Base-by-base conservation (phyloP, 352 stramenopile genomes). In the Sclerospora graminicola region DNA sequence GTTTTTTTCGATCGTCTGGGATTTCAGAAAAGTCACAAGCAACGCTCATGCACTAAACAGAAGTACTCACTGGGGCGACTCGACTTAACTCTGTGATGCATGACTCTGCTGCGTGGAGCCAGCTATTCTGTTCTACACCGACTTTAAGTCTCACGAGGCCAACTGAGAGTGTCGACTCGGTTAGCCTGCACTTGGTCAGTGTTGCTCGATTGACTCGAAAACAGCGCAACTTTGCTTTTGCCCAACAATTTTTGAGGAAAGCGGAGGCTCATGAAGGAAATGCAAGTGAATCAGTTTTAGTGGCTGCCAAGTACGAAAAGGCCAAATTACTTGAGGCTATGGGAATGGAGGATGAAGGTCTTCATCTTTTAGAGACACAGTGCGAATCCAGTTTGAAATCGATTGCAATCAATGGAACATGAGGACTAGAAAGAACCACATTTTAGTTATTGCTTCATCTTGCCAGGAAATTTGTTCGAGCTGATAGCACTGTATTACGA, bases 141-240 rank as follows among this genome's bases (percentile, higher is more conserved):
- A n/a, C n/a, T n/a, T n/a, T n/a, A n/a, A n/a, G n/a, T n/a, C n/a
- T n/a, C n/a, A n/a, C 37, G 38, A 16, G 23, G 21, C 4, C 28
- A 35, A 7, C 2, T 28, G 19, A 16, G 11, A 42, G 23, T 46
- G 21, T 21, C 11, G 40, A 65, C 14, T n/a, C 38, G 27, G 33
- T 53, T 26, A 45, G 49, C 18, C 36, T 53, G 10, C 41, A 63
- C 34, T 35, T 82, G 9, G 30, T 67, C 8, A 27, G 51, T 21
- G 36, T 80, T 45, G 63, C 71, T 8, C 60, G 46, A 30, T 51
- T 84, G 30, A 67, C 75, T 3, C 61, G 69, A 14, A 75, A 69
- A 32, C 75, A 84, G 26, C 43, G 55, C 48, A 87, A 87, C 40
- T 68, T 72, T 27, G 15, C 30, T 21, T 48, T 82, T 18, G 63